Conservation (phyloP, 306 rosid species). For the Lathyrus tuberosus region DNA sequence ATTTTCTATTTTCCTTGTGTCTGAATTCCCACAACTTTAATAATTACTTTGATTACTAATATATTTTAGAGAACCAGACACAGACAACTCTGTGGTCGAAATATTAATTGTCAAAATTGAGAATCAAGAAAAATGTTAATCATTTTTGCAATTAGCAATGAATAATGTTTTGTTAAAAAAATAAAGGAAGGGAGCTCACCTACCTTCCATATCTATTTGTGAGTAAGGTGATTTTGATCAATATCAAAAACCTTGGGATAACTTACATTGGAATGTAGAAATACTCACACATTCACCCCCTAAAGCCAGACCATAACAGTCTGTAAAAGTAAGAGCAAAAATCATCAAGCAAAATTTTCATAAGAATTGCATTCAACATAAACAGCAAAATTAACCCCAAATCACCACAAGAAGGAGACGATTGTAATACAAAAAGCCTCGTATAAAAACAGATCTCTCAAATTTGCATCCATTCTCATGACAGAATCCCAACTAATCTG, state of each 20-base stretch:
- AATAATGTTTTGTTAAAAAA: constrained; percentile 27
- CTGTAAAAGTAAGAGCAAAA: constrained; percentile 43
- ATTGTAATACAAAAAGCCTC: constrained; percentile 94
- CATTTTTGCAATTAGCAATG: constrained; percentile 16
- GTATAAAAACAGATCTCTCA: constrained; percentile 80
- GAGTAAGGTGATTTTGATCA: no score
- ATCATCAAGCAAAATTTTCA: constrained; percentile 29
- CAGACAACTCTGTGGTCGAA: constrained; percentile 10
- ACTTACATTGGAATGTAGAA: constrained; percentile 66
- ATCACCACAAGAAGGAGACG: constrained; percentile 95
- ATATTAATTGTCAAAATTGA: constrained; percentile 24
- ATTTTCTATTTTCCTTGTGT: no score
- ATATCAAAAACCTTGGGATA: no score
- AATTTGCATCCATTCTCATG: constrained; percentile 93
- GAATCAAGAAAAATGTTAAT: constrained; percentile 27
- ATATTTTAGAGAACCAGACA: constrained; percentile 5
- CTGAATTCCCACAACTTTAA: no score
- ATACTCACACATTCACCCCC: constrained; percentile 92
- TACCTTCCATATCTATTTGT: constrained; percentile 98
- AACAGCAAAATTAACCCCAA: constrained; percentile 27
- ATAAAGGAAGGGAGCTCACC: constrained; percentile 34
- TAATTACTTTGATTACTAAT: constrained; percentile 15
- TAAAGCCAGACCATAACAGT: constrained; percentile 98
- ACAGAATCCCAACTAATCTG: constrained; percentile 99
- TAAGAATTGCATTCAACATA: constrained; percentile 7